Evolutionary conservation across 2,329 filamentous ascomycete species (phyloP).

Genomic region (Verticillium longisporum): DNA sequence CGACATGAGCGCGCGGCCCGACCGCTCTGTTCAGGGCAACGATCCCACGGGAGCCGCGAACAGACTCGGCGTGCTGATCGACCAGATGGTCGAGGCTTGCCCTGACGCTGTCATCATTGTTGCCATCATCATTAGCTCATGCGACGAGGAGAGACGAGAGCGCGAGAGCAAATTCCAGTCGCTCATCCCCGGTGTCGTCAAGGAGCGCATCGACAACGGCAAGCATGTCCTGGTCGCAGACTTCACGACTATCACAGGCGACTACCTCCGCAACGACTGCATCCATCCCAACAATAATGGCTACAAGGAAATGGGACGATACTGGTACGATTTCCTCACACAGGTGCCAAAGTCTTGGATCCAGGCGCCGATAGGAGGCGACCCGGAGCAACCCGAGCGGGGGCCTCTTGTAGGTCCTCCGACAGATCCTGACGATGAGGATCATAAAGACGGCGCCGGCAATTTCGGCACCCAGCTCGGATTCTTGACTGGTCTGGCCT

Average conservation of each 20-base stretch:
- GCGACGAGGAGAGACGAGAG: constrained; percentile 14
- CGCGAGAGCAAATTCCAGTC: constrained; percentile 18
- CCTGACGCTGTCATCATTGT: constrained; percentile 26
- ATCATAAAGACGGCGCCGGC: constrained; percentile 2
- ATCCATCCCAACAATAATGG: constrained; percentile 26
- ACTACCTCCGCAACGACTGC: constrained; percentile 21
- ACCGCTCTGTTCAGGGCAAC: constrained; percentile 21
- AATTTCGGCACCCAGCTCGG: background rate
- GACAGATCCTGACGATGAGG: constrained; percentile 6
- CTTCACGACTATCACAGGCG: constrained; percentile 19
- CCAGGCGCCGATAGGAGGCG: constrained; percentile 17
- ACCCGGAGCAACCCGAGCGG: constrained; percentile 5
- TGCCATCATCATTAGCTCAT: constrained; percentile 25
- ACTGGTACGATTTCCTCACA: constrained; percentile 27
- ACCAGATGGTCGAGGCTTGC: constrained; percentile 22
- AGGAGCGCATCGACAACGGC: constrained; percentile 15
- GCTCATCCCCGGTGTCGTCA: constrained; percentile 22
- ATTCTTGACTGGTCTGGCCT: background rate
- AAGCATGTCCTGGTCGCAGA: constrained; percentile 23
- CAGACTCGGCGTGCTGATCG: constrained; percentile 24
- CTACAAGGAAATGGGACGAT: constrained; percentile 24
- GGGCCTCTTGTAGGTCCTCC: background rate
- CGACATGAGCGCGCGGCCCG: constrained; percentile 23
- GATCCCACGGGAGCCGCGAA: constrained; percentile 19
- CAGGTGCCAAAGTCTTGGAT: constrained; percentile 28